Evolutionary conservation across 305 asterid species (phyloP).

Genomic region (Rubia peregrina): DNA sequence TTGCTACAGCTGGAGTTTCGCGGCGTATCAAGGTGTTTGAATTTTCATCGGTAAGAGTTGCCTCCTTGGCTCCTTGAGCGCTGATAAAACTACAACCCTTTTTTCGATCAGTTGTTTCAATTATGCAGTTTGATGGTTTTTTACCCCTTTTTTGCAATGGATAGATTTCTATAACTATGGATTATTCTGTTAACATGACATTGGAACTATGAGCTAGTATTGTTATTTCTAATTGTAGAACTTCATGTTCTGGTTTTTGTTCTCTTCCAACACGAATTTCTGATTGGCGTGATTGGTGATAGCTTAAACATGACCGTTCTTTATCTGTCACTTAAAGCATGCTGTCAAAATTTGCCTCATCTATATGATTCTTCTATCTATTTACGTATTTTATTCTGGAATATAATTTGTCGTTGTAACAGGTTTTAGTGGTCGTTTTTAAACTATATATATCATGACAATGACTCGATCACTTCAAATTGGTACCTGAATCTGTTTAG

Average conservation of each 20-base stretch:
- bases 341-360: neutral
- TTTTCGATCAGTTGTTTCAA: neutral
- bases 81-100: conserved; percentile 9
- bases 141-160: neutral
- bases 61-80: neutral
- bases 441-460: conserved; percentile 18
- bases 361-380: neutral
- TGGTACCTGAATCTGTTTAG: neutral
- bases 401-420: neutral
- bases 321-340: neutral
- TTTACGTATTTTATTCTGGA: conserved; percentile 25
- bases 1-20: conserved; percentile 82
- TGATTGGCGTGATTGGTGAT: neutral
- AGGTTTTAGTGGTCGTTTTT: neutral
- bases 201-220: neutral
- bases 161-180: neutral
- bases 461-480: neutral
- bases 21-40: conserved; percentile 72
- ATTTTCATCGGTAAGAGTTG: conserved; percentile 55
- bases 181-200: neutral
- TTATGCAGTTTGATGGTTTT: neutral
- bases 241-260: neutral
- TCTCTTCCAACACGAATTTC: neutral
- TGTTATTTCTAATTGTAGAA: neutral
- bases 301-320: neutral